Evolutionary conservation across 2,329 filamentous ascomycete species (phyloP).

Genomic region (Fusarium sp.): DNA sequence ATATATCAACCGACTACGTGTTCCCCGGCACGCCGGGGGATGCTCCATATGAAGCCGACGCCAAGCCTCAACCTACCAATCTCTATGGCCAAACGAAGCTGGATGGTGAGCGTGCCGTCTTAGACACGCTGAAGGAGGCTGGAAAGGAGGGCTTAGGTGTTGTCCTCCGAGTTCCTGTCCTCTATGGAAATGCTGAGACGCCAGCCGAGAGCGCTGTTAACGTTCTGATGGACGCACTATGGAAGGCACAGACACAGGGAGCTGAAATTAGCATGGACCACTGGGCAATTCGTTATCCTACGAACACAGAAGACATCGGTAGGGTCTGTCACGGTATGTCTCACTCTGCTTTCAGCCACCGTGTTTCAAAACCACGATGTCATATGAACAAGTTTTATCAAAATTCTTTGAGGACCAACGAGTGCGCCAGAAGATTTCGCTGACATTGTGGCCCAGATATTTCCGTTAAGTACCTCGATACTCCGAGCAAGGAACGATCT

Average conservation of each 20-base stretch:
- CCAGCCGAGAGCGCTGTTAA: constrained; percentile 86
- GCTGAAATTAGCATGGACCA: constrained; percentile 82
- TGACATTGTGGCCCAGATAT: constrained; percentile 64
- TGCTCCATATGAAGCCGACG: constrained; percentile 80
- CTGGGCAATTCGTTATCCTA: constrained; percentile 86
- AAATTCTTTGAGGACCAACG: neutral
- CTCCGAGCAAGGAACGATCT: constrained; percentile 57
- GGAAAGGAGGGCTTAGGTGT: constrained; percentile 68
- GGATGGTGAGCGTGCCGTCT: constrained; percentile 71
- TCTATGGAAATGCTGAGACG: constrained; percentile 81
- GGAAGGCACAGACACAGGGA: constrained; percentile 75
- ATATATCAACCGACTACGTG: constrained; percentile 87
- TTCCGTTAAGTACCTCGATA: constrained; percentile 73
- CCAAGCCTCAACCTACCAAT: constrained; percentile 77
- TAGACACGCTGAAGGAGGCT: constrained; percentile 67
- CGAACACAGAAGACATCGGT: constrained; percentile 88
- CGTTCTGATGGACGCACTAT: constrained; percentile 79
- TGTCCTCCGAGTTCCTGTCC: constrained; percentile 82
- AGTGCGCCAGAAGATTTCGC: neutral
- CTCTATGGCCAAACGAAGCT: constrained; percentile 75
- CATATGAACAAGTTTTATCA: neutral
- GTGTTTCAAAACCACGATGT: constrained; percentile 12
- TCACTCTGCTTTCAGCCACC: constrained; percentile 20
- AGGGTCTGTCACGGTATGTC: constrained; percentile 76
- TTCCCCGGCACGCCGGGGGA: constrained; percentile 81